Base-by-base conservation (phyloP, 2,329 filamentous ascomycete species). In the Trichophyton benhamiae region DNA sequence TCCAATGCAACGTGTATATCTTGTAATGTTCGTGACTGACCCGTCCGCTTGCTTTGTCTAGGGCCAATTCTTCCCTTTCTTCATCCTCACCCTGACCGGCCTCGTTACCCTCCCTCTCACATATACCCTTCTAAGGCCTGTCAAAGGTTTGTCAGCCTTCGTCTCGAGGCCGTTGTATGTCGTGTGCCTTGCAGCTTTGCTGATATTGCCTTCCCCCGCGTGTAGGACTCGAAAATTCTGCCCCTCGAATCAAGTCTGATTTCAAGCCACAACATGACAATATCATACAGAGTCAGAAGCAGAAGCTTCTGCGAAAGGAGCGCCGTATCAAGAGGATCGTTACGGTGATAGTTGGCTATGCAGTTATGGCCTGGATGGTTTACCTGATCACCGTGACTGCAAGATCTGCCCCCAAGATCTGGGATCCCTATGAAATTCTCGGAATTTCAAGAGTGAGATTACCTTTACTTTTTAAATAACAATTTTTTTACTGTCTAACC, bases 21-120 rank as follows among this genome's bases (percentile, higher is more conserved):
- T 20, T 62, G 27, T 57, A 22, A n/a, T 46, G 27, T 8, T 49
- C 38, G 41, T 60, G 41, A 49, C 58, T 41, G 15, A 57, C 53
- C 6, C 44, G 38, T 49, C 33, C 2, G 15, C 9, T 36, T 25
- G 42, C 3, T 22, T 27, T 13, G n/a, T 48, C 36, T 49, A 60
- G 84, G 91, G 91, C 69, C 89, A 96, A 83, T 96, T 96, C 80
- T 99, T 96, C 81, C 94, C 95, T 68, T 96, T 95, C 83, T 99
- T 99, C 80, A 87, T 97, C 77, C 86, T 96, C 72, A 96, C 91
- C 49, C 82, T 97, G 70, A 85, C 87, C 65, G 86, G 87, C 71
- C 84, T 99, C 67, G 83, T 96, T 76, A 96, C 94, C 38, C 78
- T 96, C 63, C 91, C 92, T 64, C 82, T 95, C 70, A 95, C 92